Conservation (phyloP, 495 filamentous ascomycete species). For the Jackrogersella multiformis region DNA sequence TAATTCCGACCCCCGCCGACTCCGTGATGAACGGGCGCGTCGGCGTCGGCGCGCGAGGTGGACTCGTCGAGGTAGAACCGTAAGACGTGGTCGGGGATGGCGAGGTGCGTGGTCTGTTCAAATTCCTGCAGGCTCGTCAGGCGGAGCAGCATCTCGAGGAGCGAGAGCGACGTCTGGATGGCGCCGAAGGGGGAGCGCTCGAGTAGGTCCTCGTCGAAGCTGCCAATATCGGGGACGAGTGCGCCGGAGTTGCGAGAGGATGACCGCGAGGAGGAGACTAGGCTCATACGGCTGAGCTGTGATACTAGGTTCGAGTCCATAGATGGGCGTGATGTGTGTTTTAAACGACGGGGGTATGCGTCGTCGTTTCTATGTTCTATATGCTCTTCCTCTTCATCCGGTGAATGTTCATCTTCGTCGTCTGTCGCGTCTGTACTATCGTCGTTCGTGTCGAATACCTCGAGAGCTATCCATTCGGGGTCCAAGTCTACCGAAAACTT, state of each 20-base stretch:
- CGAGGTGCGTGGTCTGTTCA: constrained; percentile 90
- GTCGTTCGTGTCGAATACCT: constrained; percentile 78
- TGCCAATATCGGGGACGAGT: constrained; percentile 1
- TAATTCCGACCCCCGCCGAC: constrained; percentile 2
- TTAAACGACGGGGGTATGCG: constrained; percentile 13
- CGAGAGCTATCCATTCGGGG: constrained; percentile 94
- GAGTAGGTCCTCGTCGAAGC: constrained; percentile 29
- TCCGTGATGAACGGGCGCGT: constrained; percentile 28
- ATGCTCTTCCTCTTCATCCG: constrained; percentile 41
- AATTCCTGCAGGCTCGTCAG: constrained; percentile 95
- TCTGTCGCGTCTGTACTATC: constrained; percentile 43
- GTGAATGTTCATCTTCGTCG: constrained; percentile 48
- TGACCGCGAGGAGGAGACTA: constrained; percentile 42
- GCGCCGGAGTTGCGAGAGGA: constrained; percentile 27
- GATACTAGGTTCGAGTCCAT: constrained; percentile 52
- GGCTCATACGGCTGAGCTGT: constrained; percentile 53
- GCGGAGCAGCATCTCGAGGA: constrained; percentile 93
- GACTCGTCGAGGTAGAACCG: constrained; percentile 94
- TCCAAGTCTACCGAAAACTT: constrained; percentile 82
- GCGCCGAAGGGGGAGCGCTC: constrained; percentile 53
- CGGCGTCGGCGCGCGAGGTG: constrained; percentile 44
- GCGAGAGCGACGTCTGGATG: constrained; percentile 85
- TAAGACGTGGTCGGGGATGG: constrained; percentile 93
- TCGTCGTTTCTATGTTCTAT: constrained; percentile 24
- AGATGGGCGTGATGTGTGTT: constrained; percentile 38